Evolutionary conservation across 371 early-diverging fungal genomes (phyloP).

Genomic region (Mortierella sp.): DNA sequence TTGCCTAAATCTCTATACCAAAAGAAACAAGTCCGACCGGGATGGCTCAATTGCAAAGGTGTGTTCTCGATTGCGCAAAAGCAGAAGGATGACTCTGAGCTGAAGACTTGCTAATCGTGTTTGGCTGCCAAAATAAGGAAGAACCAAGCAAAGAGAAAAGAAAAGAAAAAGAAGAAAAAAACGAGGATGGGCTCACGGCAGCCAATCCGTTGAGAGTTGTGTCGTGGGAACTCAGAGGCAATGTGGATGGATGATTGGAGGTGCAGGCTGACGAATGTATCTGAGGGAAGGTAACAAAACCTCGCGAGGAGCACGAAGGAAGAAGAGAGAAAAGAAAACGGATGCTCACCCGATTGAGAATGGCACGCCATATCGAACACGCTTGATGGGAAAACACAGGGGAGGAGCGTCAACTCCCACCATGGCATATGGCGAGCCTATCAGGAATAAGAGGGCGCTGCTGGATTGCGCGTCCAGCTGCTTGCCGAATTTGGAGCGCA

Average conservation of each 20-base stretch:
- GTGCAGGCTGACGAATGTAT: background rate
- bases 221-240: conserved; percentile 26
- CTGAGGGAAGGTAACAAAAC: background rate
- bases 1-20: too few species aligned
- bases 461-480: background rate
- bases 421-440: too few species aligned
- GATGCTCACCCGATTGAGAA: background rate
- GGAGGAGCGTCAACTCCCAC: background rate
- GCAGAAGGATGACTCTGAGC: background rate
- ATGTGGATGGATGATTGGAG: conserved; percentile 14
- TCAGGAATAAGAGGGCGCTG: background rate
- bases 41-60: too few species aligned
- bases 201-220: conserved; percentile 21
- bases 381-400: background rate
- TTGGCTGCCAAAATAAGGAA: background rate
- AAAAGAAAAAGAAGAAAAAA: background rate
- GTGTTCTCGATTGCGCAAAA: background rate
- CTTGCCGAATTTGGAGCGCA: conserved; percentile 1
- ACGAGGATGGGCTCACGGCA: conserved; percentile 16
- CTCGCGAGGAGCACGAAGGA: background rate
- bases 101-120: background rate
- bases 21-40: too few species aligned
- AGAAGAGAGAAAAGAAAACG: background rate
- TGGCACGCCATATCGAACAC: background rate
- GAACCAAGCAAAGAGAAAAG: background rate